A percentile compares a stretch with the other conserved stretches of the same genome.
Conservation (phyloP, 2,329 filamentous ascomycete species). For the Coniochaeta hoffmannii region DNA sequence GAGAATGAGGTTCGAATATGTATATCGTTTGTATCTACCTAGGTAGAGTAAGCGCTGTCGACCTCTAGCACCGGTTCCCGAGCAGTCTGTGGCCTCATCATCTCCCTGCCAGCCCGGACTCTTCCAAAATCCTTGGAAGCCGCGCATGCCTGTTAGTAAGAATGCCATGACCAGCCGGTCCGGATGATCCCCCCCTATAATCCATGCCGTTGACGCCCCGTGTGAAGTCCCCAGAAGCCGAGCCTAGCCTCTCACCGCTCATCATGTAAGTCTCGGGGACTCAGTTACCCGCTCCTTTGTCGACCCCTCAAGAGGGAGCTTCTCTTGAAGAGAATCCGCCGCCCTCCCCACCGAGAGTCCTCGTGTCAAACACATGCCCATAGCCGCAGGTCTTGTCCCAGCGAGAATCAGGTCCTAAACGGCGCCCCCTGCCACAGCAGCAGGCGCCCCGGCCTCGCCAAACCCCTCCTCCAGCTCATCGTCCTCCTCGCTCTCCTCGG, state of each 20-base stretch:
- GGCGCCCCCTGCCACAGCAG: neutral
- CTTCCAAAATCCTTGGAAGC: neutral
- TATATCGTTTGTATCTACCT: neutral
- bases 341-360: neutral
- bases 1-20: too few species aligned
- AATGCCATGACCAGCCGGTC: neutral
- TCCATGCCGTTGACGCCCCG: neutral
- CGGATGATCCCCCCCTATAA: neutral
- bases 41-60: neutral
- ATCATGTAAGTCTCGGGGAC: too few species aligned
- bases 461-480: conserved; percentile 42
- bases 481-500: conserved; percentile 56
- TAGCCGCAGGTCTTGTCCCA: too few species aligned
- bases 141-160: neutral
- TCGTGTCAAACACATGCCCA: too few species aligned
- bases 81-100: neutral
- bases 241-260: neutral
- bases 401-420: too few species aligned
- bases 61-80: neutral
- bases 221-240: neutral
- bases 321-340: neutral
- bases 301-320: too few species aligned
- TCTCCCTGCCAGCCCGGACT: neutral
- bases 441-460: conserved; percentile 25
- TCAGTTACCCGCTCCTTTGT: too few species aligned